Evolutionary conservation across 345 rosid genomes (phyloP), one percentile per base, ranked within the genome.

Genomic region (Carallia pectinifolia): DNA sequence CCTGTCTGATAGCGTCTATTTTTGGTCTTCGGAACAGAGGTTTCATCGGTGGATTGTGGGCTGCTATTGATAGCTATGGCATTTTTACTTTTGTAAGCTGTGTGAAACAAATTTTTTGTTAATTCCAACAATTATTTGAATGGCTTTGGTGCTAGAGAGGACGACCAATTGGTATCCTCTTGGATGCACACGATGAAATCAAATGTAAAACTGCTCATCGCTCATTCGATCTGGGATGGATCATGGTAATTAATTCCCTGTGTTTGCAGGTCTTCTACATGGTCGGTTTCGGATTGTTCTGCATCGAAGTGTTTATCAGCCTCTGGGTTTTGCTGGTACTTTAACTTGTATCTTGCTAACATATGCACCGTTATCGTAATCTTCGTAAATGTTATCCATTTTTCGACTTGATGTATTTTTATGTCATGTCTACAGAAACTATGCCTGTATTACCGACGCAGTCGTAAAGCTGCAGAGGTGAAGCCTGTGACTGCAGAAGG

Each of bases 291-390:
- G 81, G 77, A 58, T 54, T 73, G 9, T 77, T 77, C 77, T 68
- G 74, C 30, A 13, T 77, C 0, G 81, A 77, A 40, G 39, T 68
- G 37, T 13, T 72, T 38, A 59, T 77, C 62, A 73, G 77, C 68
- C 64, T 77, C 23, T 77, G 81, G 81, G 81, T 77, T 65, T 17
- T 77, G 27, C 81, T 73, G 81, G 81, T 77, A 56, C 15, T 27
- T 56, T 12, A 56, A 56, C 18, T 56, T 56, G 2, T 27, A 15
- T 13, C 60, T 4, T 56, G 12, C 16, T 7, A 9, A 12, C 31
- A 56, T 56, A 0, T 56, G 29, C 31, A 4, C 15, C 16, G 12
- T 33, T 44, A 4, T 30, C 27, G 7, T 36, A 68, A 2, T 44
- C 36, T n/a, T 16, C 4, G 27, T 5, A 47, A 4, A 54, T 19